Evolutionary conservation across 768 basidiomycete genomes (phyloP).

Genomic region (Mycena haematopus): DNA sequence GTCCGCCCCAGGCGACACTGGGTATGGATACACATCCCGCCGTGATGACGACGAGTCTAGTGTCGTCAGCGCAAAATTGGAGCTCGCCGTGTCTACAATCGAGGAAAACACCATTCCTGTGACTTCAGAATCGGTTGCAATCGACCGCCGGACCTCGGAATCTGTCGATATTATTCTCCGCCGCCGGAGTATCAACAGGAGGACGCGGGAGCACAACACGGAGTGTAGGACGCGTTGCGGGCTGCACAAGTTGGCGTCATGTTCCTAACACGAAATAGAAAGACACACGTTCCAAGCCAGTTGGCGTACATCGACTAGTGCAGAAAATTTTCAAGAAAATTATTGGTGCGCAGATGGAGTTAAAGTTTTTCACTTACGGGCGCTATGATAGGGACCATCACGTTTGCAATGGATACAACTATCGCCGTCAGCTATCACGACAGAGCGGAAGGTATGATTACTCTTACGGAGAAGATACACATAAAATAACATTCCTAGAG

Average conservation of each 20-base stretch:
- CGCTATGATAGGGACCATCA: slow-evolving; percentile 44
- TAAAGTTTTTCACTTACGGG: slow-evolving; percentile 37
- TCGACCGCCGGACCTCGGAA: slow-evolving; percentile 26
- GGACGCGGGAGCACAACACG: slow-evolving; percentile 48
- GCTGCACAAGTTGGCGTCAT: slow-evolving; percentile 27
- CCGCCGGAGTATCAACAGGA: slow-evolving; percentile 46
- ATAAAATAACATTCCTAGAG: slow-evolving; percentile 48
- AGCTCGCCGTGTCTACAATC: slow-evolving; percentile 2
- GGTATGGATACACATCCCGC: slow-evolving; percentile 14
- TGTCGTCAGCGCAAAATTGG: slow-evolving; percentile 10
- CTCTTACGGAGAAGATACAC: slow-evolving; percentile 45
- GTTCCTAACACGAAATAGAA: neutral
- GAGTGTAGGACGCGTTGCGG: slow-evolving; percentile 53
- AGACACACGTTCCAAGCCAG: slow-evolving; percentile 49
- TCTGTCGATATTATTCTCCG: slow-evolving; percentile 32
- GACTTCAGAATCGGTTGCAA: slow-evolving; percentile 14
- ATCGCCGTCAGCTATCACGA: neutral
- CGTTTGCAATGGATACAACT: slow-evolving; percentile 49
- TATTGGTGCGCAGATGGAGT: neutral
- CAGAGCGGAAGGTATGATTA: neutral
- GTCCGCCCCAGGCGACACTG: slow-evolving; percentile 15
- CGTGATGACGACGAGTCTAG: slow-evolving; percentile 11
- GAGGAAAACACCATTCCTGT: slow-evolving; percentile 23
- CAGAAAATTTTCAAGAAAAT: neutral
- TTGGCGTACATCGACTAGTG: slow-evolving; percentile 43